Evolutionary conservation across 257 asterid species (phyloP), one percentile per base, ranked within the genome.

Genomic region (Nicotiana obtusifolia): DNA sequence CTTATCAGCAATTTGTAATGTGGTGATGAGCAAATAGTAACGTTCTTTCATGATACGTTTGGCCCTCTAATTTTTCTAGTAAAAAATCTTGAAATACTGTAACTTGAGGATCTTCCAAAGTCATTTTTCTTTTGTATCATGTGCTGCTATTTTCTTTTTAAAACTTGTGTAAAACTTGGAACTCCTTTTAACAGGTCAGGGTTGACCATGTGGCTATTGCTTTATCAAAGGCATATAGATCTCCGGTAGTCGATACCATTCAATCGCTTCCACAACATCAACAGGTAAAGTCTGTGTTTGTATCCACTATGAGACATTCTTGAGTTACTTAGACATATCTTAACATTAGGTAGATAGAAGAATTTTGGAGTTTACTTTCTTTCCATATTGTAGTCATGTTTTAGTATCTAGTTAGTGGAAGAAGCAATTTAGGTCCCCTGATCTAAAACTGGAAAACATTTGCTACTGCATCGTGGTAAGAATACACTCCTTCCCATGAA

Each of bases 191-290:
- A 64, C 82, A 96, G 99, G 98, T 96, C 82, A 92, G 95, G 85
- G 89, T 94, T 65, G 95, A 93, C 84, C 99, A 96, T 85, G 93
- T 94, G 89, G 98, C 97, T 60, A 87, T 87, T 81, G 98, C 99
- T 75, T 86, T 94, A 80, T 94, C 98, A 59, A 96, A 91, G 86
- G 92, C 97, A 17, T 93, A 86, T 77, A 91, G 84, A 87, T 93
- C 98, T 3, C 97, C 98, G 16, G 89, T 90, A 30, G 93, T 94
- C 16, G 98, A 93, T 85, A 94, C 93, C 5, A 90, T 96, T 87
- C 93, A 89, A 77, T 88, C 97, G 67, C 97, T 96, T 83, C 99
- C 99, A 31, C 99, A 94, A 87, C 98, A 94, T 93, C 99, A 96
- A 86, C 99, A 96, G 97, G 99, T 96, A 85, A 75, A 41, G 47